Conservation (phyloP, 169 alveolate genomes). For the Plasmodium coatneyi region DNA sequence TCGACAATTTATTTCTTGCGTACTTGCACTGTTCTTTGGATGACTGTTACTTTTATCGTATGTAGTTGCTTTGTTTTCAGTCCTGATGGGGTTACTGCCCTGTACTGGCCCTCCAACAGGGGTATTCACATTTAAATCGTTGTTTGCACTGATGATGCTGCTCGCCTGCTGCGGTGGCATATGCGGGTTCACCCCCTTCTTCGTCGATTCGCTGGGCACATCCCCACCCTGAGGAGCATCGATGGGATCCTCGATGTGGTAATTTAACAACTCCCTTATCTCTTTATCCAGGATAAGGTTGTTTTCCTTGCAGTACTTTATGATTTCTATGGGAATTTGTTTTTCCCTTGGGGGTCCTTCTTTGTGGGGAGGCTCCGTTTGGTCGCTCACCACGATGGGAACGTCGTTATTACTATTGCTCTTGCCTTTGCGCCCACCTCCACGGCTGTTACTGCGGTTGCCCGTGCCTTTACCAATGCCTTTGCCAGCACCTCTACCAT, state of each 20-base stretch:
- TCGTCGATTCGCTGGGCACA: background rate
- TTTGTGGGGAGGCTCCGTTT: background rate
- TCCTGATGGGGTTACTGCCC: background rate
- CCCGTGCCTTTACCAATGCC: background rate
- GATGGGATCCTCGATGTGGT: background rate
- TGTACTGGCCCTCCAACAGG: no score
- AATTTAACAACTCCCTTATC: background rate
- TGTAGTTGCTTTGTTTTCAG: background rate
- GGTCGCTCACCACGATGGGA: background rate
- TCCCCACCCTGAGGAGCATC: background rate
- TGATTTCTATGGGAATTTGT: background rate
- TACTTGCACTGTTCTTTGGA: background rate
- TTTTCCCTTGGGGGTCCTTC: background rate
- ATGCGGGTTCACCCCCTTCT: background rate
- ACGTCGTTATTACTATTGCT: background rate
- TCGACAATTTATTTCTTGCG: background rate
- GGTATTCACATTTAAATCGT: background rate
- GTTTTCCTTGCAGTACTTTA: constrained; percentile 20
- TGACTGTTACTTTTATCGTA: background rate
- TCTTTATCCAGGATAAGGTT: background rate
- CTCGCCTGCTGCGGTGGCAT: background rate
- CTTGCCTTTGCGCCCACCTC: background rate
- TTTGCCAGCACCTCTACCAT: background rate
- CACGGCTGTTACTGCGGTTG: background rate
- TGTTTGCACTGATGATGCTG: background rate